These are phyloP conservation scores for Orbilia ellipsospora DNA, from an alignment of 2,329 filamentous ascomycete genomes.

Conservation along the genomic window DNA sequence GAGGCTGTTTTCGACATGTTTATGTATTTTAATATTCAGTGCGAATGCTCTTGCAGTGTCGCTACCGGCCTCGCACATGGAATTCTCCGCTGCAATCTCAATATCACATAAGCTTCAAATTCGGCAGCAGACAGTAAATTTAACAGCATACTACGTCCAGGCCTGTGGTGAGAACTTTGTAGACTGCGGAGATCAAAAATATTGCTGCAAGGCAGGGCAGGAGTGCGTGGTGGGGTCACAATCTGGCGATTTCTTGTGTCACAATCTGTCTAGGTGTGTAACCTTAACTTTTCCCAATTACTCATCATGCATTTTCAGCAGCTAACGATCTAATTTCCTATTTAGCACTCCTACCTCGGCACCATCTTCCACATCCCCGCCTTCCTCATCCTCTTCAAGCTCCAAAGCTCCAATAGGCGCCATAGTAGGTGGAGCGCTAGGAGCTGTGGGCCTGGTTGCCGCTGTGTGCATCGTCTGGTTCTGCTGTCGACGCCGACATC, in stretches of 20 bases:
- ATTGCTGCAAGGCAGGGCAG: constrained; percentile 20
- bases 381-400: constrained; percentile 19
- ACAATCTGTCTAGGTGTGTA: constrained; percentile 24
- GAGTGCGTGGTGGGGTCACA: constrained; percentile 41
- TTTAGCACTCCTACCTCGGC: constrained; percentile 26
- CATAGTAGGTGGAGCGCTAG: constrained; percentile 36
- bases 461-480: constrained; percentile 19
- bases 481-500: constrained; percentile 15
- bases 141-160: constrained; percentile 17
- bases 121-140: constrained; percentile 21
- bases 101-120: constrained; percentile 17
- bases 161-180: constrained; percentile 29
- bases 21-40: constrained; percentile 28
- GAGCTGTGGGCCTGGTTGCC: constrained; percentile 17
- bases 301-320: background rate
- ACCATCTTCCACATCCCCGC: constrained; percentile 18
- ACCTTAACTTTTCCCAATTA: background rate
- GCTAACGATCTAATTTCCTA: constrained; percentile 10
- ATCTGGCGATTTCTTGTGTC: constrained; percentile 19
- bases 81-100: constrained; percentile 9
- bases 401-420: constrained; percentile 33
- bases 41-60: constrained; percentile 29
- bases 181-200: constrained; percentile 7
- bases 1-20: constrained; percentile 16
- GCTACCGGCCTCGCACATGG: constrained; percentile 16